Conservation (phyloP, 1,284 basidiomycete species). For the Tremellales sp. region DNA sequence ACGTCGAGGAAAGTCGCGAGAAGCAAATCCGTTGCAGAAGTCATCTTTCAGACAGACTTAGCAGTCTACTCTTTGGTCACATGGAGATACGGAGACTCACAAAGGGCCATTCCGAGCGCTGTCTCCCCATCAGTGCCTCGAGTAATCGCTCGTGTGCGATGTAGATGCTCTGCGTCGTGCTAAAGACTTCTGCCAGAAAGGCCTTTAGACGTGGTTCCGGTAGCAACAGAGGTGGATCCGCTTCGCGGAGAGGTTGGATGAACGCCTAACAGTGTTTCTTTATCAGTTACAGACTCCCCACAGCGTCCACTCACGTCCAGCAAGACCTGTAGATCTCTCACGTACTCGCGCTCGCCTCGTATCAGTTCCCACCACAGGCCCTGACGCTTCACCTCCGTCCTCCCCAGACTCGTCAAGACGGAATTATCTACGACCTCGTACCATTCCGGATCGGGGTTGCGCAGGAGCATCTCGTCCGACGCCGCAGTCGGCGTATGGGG, state of each 20-base stretch:
- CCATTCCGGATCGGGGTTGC: slow-evolving; percentile 57
- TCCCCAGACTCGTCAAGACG: slow-evolving; percentile 63
- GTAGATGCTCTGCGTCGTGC: slow-evolving; percentile 63
- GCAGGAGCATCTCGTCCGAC: slow-evolving; percentile 6
- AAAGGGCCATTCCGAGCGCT: slow-evolving; percentile 72
- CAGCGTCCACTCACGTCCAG: slow-evolving; percentile 53
- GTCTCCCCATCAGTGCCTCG: slow-evolving; percentile 63
- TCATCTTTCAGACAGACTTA: slow-evolving; percentile 46
- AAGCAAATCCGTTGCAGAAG: slow-evolving; percentile 70
- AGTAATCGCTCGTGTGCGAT: slow-evolving; percentile 64
- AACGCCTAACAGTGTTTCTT: slow-evolving; percentile 56
- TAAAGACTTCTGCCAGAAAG: slow-evolving; percentile 71
- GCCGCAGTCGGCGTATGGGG: slow-evolving; percentile 2
- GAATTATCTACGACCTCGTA: slow-evolving; percentile 64
- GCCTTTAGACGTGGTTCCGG: slow-evolving; percentile 53
- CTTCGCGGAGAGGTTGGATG: slow-evolving; percentile 58
- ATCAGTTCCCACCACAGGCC: slow-evolving; percentile 76
- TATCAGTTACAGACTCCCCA: neutral
- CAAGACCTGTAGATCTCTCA: slow-evolving; percentile 64
- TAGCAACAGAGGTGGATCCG: slow-evolving; percentile 58
- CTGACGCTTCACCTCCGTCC: slow-evolving; percentile 70
- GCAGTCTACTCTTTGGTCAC: neutral
- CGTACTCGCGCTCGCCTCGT: slow-evolving; percentile 75
- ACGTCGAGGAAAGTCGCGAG: slow-evolving; percentile 58
- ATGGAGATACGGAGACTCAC: slow-evolving; percentile 14